Evolutionary conservation across 306 rosid species (phyloP).

Genomic region (Oxytropis ochrocephala): DNA sequence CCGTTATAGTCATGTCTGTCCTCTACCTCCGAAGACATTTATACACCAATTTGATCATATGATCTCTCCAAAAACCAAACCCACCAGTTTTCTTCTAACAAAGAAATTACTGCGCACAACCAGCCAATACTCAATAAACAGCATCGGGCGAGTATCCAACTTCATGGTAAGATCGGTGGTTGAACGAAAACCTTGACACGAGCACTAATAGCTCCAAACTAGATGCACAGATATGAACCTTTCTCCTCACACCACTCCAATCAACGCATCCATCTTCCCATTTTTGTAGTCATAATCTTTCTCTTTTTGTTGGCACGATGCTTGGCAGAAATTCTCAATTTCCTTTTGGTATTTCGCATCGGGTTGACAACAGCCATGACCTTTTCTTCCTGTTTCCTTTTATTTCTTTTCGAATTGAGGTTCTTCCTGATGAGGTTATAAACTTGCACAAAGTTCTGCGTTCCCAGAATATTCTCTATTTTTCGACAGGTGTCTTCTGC

Average conservation of each 20-base stretch:
- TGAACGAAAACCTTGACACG: not conserved
- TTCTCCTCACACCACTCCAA: not conserved
- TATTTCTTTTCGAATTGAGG: conserved; percentile 57
- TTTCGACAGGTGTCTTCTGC: conserved; percentile 47
- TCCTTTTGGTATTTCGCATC: conserved; percentile 69
- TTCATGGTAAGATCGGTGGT: not conserved
- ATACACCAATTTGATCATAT: no score
- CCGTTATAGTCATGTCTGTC: not conserved
- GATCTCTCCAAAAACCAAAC: not conserved
- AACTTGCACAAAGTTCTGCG: conserved; percentile 41
- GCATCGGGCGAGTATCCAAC: not conserved
- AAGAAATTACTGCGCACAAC: not conserved
- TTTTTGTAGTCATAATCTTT: conserved; percentile 52
- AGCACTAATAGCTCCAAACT: not conserved
- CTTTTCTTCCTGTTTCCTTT: conserved; percentile 77
- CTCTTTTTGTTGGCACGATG: conserved; percentile 75
- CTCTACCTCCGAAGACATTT: no score
- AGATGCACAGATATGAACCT: not conserved
- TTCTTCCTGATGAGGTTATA: conserved; percentile 57
- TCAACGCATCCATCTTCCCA: conserved; percentile 48
- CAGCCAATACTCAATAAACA: not conserved
- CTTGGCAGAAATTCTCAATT: conserved; percentile 59
- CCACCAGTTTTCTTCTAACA: conserved; percentile 3
- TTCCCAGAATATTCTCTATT: conserved; percentile 49
- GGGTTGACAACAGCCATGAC: conserved; percentile 83